Evolutionary conservation across 2,329 filamentous ascomycete genomes (phyloP).

Genomic region (Fusarium agapanthi): DNA sequence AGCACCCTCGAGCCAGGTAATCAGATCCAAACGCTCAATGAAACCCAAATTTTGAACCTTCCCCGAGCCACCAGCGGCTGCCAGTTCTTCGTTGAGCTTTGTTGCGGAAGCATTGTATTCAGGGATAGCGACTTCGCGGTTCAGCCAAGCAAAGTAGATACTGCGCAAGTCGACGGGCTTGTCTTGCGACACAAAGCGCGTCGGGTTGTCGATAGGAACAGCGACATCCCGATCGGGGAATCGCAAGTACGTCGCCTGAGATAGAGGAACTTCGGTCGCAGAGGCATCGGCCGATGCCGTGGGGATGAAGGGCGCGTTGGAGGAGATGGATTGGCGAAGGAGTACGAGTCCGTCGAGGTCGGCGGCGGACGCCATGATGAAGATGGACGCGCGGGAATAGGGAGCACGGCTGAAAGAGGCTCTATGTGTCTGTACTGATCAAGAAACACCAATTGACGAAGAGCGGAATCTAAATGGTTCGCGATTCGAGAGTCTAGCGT

Average conservation of each 20-base stretch:
- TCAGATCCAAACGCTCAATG: conserved; percentile 88
- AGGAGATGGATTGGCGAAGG: conserved; percentile 83
- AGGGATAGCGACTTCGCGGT: conserved; percentile 87
- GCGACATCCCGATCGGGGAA: conserved; percentile 72
- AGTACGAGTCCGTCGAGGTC: conserved; percentile 83
- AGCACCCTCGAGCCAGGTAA: conserved; percentile 91
- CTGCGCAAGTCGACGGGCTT: conserved; percentile 85
- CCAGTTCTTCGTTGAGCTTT: conserved; percentile 80
- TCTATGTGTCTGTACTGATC: background rate
- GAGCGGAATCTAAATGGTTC: background rate
- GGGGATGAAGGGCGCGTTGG: conserved; percentile 74
- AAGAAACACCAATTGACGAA: background rate
- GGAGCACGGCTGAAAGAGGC: background rate
- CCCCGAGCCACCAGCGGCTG: conserved; percentile 65
- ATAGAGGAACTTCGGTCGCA: conserved; percentile 70
- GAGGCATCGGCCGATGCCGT: conserved; percentile 74
- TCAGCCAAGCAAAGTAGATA: conserved; percentile 96
- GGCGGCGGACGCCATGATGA: conserved; percentile 62
- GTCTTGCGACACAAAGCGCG: conserved; percentile 85
- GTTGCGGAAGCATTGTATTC: conserved; percentile 90
- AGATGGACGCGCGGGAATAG: conserved; percentile 9
- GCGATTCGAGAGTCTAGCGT: background rate
- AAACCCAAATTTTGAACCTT: conserved; percentile 90
- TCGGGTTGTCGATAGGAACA: conserved; percentile 76
- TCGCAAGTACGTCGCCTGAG: conserved; percentile 79